Evolutionary conservation across 2,329 filamentous ascomycete genomes (phyloP), one percentile per base, ranked within the genome.

Genomic region (Blumeria graminis): DNA sequence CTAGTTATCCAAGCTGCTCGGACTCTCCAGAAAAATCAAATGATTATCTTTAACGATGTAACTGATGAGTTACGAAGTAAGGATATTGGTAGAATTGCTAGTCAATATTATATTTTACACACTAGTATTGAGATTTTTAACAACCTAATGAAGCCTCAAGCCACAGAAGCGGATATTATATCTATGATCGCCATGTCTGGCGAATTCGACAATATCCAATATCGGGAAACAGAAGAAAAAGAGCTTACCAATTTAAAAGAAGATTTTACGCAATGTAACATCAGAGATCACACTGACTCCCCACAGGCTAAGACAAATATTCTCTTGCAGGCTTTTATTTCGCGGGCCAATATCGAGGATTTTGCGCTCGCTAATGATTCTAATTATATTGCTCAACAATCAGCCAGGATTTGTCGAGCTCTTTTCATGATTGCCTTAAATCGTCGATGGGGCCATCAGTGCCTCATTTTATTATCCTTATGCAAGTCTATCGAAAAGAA

Each of bases 391-490:
- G 87, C 92, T 1, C 92, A 98, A 66, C 94, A 98, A 67, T 84
- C 92, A 10, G 86, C 88, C 1, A 82, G 92, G 68, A 98, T 98
- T 57, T 95, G 89, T 65, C 77, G 93, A 59, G 87, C 93, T 1
- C 71, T 98, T 14, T 98, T 98, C 69, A 94, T 96, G 87, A 90
- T 98, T 63, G 90, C 92, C 1, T 72, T 98, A 55, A 96, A 96
- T 68, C 77, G 92, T 58, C 79, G 87, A 62, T 98, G 92, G 92
- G 92, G 93, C 0, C 84, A 94, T 63, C 88, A 96, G 68, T 98
- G 93, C 62, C 74, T 93, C 41, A 88, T 96, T 0, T 72, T 98
- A 35, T 72, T 98, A 46, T 93, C 87, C 0, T 74, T 98, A 60
- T 93, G 89, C 68, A 96, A 96, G 70, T 94, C 92, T 0, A 95